Base-by-base conservation (phyloP, 768 basidiomycete genomes). In the Russula griseocarnosa region DNA sequence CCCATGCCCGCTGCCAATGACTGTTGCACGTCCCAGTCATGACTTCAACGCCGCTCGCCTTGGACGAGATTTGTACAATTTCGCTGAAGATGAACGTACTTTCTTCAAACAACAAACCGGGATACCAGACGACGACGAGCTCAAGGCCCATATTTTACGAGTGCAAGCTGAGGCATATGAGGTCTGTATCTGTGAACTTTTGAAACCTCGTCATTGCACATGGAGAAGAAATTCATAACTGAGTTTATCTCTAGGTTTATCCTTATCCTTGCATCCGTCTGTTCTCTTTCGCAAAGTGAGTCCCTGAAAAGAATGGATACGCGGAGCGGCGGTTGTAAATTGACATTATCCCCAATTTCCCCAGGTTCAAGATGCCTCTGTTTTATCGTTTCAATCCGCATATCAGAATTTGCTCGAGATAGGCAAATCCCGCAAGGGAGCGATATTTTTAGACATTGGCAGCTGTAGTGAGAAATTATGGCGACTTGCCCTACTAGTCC, bases 401-500 rank as follows among this genome's bases (percentile, higher is more conserved):
- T 63, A 63, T 18, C 56, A 59, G 13, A 50, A 59, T 42, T 36
- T 55, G 2, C 59, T 60, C 51, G 70, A 71, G 46, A 71, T 81
- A 11, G 79, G 75, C 7, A 71, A 65, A 54, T 74, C 76, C 26
- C 75, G 75, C 32, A 50, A 67, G 4, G 72, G 73, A 2, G 76
- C 75, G 0, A 71, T 82, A 11, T 71, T 81, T 28, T 71, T 82
- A 13, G 81, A 82, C 49, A 70, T 81, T 11, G 81, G 77, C 5
- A 80, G 79, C 63, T 79, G 79, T 65, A 74, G 80, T 81, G 62
- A 62, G 76, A 69, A 55, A 13, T 36, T 36, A 13, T 36, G n/a
- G n/a, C n/a, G 7, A 10, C 24, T 2, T 1, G 10, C 22, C 44
- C 36, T 18, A 24, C 13, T 24, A 11, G 16, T 60, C 49, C 18